Evolutionary conservation across 2,329 filamentous ascomycete genomes (phyloP).

Genomic region (Arthrocladium fulminans): DNA sequence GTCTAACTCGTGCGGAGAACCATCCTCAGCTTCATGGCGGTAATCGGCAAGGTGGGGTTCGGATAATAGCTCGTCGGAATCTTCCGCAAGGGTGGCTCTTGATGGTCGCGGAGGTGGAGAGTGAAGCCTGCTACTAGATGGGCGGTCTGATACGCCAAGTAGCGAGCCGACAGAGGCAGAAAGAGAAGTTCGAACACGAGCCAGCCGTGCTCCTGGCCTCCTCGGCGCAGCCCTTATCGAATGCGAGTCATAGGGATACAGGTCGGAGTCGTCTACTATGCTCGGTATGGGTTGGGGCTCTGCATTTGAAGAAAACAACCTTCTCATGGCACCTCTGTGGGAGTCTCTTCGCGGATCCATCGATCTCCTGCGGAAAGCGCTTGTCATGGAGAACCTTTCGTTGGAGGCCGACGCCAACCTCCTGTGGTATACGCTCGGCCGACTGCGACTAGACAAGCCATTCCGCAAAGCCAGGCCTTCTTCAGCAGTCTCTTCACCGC

Average conservation of each 20-base stretch:
- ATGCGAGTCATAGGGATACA: conserved; percentile 15
- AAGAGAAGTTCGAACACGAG: conserved; percentile 36
- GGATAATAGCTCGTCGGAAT: conserved; percentile 29
- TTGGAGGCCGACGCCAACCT: conserved; percentile 10
- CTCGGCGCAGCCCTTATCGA: conserved; percentile 17
- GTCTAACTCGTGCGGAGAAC: conserved; percentile 34
- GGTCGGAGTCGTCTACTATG: background rate
- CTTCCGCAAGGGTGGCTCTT: conserved; percentile 26
- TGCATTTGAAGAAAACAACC: conserved; percentile 2
- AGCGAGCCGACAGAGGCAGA: conserved; percentile 19
- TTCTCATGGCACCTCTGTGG: background rate
- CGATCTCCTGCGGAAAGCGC: conserved; percentile 14
- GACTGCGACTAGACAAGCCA: conserved; percentile 31
- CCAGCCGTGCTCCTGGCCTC: conserved; percentile 25
- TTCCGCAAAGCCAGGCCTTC: conserved; percentile 38
- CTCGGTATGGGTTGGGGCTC: conserved; percentile 1
- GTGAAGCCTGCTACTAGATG: conserved; percentile 1
- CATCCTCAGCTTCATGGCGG: conserved; percentile 33
- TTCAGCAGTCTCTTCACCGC: conserved; percentile 37
- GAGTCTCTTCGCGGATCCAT: conserved; percentile 2
- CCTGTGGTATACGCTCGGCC: conserved; percentile 16
- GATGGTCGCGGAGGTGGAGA: conserved; percentile 3
- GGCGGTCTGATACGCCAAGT: conserved; percentile 12
- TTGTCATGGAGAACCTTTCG: conserved; percentile 15
- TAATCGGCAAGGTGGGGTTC: conserved; percentile 31